phyloP scores from a whole-genome alignment of 2,329 filamentous ascomycete genomes.

The Microcera coccophila region DNA sequence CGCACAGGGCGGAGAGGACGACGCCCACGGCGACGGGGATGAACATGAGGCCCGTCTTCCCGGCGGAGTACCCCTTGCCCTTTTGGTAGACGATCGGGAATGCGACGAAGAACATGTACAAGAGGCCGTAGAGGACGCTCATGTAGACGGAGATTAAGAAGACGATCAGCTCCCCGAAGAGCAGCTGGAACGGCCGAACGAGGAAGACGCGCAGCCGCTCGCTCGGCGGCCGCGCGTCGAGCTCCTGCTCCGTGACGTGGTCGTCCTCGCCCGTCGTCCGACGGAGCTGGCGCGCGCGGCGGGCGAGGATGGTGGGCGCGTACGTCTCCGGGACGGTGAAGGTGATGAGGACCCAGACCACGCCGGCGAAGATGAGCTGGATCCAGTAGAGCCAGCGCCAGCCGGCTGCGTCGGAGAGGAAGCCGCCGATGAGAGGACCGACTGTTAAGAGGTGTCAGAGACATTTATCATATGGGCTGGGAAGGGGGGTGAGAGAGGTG shows the following conservation, averaged over 20 bases:
- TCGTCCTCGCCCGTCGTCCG: conserved; percentile 61
- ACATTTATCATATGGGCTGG: neutral
- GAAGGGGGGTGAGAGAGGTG: too few species aligned
- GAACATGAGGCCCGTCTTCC: conserved; percentile 79
- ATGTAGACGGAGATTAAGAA: conserved; percentile 82
- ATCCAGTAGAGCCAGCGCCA: conserved; percentile 90
- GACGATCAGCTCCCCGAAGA: conserved; percentile 81
- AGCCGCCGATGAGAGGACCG: conserved; percentile 74
- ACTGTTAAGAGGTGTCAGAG: conserved; percentile 35
- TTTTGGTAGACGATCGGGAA: conserved; percentile 69
- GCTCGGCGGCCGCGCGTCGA: conserved; percentile 65
- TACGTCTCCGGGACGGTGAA: conserved; percentile 93
- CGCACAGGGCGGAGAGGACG: conserved; percentile 59
- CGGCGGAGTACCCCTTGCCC: conserved; percentile 73
- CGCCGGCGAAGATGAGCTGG: conserved; percentile 68
- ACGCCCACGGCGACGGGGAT: conserved; percentile 79
- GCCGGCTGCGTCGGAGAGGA: conserved; percentile 62
- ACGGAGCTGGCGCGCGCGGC: conserved; percentile 67
- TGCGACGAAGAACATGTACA: conserved; percentile 76
- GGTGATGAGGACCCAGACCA: conserved; percentile 71
- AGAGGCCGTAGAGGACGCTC: conserved; percentile 70
- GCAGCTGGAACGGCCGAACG: conserved; percentile 76
- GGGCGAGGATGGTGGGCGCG: conserved; percentile 70
- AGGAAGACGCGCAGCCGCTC: conserved; percentile 73
- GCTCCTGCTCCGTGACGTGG: conserved; percentile 75